Percentiles rank a stretch among this genome's conserved stretches.
Conservation (phyloP, 805 yeast genomes). For the Kluyveromyces lactis region DNA sequence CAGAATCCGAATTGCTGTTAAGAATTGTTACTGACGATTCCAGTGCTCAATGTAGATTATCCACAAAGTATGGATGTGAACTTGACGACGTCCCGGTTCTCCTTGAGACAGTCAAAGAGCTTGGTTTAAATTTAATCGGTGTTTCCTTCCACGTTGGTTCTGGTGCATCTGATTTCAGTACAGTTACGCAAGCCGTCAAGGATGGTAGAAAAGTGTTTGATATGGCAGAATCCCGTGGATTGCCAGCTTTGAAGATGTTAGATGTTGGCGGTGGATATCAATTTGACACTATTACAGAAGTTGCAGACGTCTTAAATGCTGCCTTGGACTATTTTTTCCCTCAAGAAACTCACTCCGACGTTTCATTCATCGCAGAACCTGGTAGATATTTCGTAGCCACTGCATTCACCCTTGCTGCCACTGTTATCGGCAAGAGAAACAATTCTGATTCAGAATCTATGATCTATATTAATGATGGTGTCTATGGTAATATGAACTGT, state of each 20-base stretch:
- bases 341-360: conserved; percentile 17
- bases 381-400: conserved; percentile 84
- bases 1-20: conserved; percentile 60
- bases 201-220: conserved; percentile 69
- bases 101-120: conserved; percentile 50
- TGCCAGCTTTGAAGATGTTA: conserved; percentile 39
- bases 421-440: conserved; percentile 76
- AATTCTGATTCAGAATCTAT: conserved; percentile 40
- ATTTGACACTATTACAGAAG: conserved; percentile 47
- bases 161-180: conserved; percentile 68
- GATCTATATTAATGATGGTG: conserved; percentile 90
- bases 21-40: conserved; percentile 88
- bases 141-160: conserved; percentile 96
- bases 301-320: conserved; percentile 47
- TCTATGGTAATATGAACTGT: conserved; percentile 92
- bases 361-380: conserved; percentile 76
- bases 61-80: conserved; percentile 84
- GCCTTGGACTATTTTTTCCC: conserved; percentile 60
- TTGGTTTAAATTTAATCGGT: conserved; percentile 64
- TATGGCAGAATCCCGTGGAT: conserved; percentile 40
- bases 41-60: conserved; percentile 74
- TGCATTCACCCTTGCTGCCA: conserved; percentile 77
- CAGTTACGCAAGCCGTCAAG: conserved; percentile 60
- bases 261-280: conserved; percentile 96
- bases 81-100: conserved; percentile 44